Evolutionary conservation across 176 grass and related monocot genomes (phyloP).

Genomic region (Zoysia japonica): DNA sequence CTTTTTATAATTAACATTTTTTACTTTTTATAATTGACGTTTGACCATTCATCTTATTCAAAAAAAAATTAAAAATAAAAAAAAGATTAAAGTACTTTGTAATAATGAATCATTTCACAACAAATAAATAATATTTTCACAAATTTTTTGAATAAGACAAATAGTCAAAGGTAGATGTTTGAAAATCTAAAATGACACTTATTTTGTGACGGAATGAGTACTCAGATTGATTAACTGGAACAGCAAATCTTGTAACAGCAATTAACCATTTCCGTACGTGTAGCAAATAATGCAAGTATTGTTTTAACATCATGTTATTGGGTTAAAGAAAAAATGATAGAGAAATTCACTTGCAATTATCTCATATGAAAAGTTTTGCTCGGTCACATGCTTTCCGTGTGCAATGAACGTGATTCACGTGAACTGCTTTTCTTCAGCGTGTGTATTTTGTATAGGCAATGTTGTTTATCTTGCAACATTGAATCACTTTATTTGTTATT

Average conservation of each 20-base stretch:
- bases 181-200: too few species aligned
- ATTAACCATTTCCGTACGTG: conserved; percentile 18
- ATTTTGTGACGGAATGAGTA: too few species aligned
- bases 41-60: too few species aligned
- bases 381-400: not conserved
- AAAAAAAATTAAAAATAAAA: too few species aligned
- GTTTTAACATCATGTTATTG: not conserved
- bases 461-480: not conserved
- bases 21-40: too few species aligned
- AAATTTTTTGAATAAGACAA: too few species aligned
- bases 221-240: conserved; percentile 19
- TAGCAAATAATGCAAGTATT: not conserved
- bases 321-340: not conserved
- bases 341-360: not conserved
- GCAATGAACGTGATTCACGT: not conserved
- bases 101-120: too few species aligned
- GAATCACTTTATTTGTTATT: not conserved
- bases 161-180: too few species aligned
- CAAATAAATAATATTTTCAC: too few species aligned
- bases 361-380: not conserved
- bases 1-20: too few species aligned
- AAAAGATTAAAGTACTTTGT: too few species aligned
- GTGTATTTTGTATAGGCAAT: not conserved
- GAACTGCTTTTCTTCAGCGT: not conserved
- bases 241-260: conserved; percentile 13